A percentile compares a stretch with the other conserved stretches of the same genome.
Evolutionary conservation across 495 filamentous ascomycete species (phyloP).

Genomic region (Saxophila tyrrhenica): DNA sequence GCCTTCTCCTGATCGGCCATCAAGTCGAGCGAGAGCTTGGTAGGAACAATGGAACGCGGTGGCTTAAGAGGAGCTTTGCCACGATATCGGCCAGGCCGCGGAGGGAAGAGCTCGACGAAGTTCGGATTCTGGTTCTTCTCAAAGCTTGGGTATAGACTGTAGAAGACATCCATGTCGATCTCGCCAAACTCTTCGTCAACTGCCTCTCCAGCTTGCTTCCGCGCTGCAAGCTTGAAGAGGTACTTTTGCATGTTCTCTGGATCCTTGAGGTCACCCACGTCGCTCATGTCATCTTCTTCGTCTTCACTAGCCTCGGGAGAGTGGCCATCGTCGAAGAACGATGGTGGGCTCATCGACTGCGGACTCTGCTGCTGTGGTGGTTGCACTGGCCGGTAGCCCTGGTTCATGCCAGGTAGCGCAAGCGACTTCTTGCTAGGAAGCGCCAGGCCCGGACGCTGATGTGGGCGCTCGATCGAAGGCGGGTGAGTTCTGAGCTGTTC

Average conservation of each 20-base stretch:
- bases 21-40: slow-evolving; percentile 77
- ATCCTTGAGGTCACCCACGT: neutral
- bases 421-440: slow-evolving; percentile 13
- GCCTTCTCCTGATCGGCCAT: slow-evolving; percentile 66
- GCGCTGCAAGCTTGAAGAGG: slow-evolving; percentile 23
- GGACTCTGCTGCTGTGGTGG: slow-evolving; percentile 2
- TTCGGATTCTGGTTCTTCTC: slow-evolving; percentile 49
- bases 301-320: slow-evolving; percentile 5
- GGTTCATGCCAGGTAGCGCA: slow-evolving; percentile 5
- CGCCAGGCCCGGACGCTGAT: slow-evolving; percentile 7
- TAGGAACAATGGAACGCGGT: slow-evolving; percentile 70
- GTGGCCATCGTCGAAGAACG: slow-evolving; percentile 2
- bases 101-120: slow-evolving; percentile 64
- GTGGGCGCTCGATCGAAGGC: neutral
- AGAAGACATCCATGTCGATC: slow-evolving; percentile 51
- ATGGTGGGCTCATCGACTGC: slow-evolving; percentile 8
- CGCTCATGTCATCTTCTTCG: slow-evolving; percentile 1
- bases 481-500: slow-evolving; percentile 2
- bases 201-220: slow-evolving; percentile 21
- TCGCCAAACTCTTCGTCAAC: slow-evolving; percentile 15
- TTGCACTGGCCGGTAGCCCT: neutral
- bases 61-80: slow-evolving; percentile 58
- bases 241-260: neutral
- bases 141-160: slow-evolving; percentile 59
- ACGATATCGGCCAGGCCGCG: slow-evolving; percentile 57